phyloP scores from a whole-genome alignment of 2,329 filamentous ascomycete species.

The Knoxdaviesia capensis region DNA sequence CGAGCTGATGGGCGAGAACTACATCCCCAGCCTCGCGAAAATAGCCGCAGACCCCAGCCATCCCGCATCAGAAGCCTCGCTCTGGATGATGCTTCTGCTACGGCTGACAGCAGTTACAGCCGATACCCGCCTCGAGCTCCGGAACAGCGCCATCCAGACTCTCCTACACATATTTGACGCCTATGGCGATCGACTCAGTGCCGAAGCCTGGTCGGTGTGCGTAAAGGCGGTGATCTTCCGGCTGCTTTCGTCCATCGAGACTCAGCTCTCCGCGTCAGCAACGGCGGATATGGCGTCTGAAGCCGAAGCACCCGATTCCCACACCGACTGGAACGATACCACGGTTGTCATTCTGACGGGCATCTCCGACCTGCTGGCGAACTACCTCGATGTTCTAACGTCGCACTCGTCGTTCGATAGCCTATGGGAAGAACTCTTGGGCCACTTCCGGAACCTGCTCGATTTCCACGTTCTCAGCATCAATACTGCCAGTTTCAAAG shows the following conservation, averaged over 20 bases:
- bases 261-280: conserved; percentile 23
- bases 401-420: conserved; percentile 44
- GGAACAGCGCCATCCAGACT: conserved; percentile 79
- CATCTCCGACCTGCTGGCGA: conserved; percentile 51
- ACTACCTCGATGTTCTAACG: conserved; percentile 55
- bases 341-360: conserved; percentile 55
- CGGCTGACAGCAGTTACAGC: conserved; percentile 51
- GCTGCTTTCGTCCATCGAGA: conserved; percentile 51
- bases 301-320: conserved; percentile 2
- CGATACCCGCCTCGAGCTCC: conserved; percentile 52
- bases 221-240: conserved; percentile 64
- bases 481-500: conserved; percentile 50
- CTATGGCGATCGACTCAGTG: conserved; percentile 60
- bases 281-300: conserved; percentile 12
- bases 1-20: conserved; percentile 29
- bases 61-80: conserved; percentile 43
- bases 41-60: conserved; percentile 39
- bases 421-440: conserved; percentile 58
- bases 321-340: conserved; percentile 45
- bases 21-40: conserved; percentile 29
- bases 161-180: conserved; percentile 81
- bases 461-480: conserved; percentile 46
- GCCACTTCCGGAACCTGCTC: conserved; percentile 44
- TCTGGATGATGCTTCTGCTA: conserved; percentile 62
- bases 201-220: conserved; percentile 68